Evolutionary conservation across 495 filamentous ascomycete species (phyloP).

Genomic region (Neurospora sublineolata): DNA sequence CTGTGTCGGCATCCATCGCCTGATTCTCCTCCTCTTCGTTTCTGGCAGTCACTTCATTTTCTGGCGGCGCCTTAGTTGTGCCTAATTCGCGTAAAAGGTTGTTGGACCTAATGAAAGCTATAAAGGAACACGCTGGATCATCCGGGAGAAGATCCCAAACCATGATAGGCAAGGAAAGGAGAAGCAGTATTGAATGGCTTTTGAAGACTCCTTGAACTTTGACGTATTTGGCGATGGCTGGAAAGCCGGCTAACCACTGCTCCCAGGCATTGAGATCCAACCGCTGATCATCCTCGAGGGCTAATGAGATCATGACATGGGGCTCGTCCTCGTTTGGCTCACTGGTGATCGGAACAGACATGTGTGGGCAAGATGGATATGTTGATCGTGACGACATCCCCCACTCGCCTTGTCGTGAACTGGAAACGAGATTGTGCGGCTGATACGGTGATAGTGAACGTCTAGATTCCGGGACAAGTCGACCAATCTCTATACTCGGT

Average conservation of each 20-base stretch:
- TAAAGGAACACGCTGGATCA: slow-evolving; percentile 38
- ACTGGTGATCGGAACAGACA: slow-evolving; percentile 8
- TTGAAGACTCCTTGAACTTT: slow-evolving; percentile 43
- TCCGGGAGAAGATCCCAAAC: slow-evolving; percentile 43
- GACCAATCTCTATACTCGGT: slow-evolving; percentile 38
- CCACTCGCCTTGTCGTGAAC: slow-evolving; percentile 1
- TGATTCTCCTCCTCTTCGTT: not conserved
- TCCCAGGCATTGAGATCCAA: slow-evolving; percentile 37
- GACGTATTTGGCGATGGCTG: slow-evolving; percentile 38
- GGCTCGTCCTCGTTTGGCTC: slow-evolving; percentile 36
- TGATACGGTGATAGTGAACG: slow-evolving; percentile 24
- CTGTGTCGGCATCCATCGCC: slow-evolving; percentile 11
- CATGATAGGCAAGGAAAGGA: slow-evolving; percentile 39
- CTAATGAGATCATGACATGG: slow-evolving; percentile 42
- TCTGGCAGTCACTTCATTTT: not conserved
- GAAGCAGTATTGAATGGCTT: slow-evolving; percentile 38
- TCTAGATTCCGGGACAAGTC: slow-evolving; percentile 17
- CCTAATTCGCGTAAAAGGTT: slow-evolving; percentile 19
- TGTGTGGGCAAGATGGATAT: slow-evolving; percentile 10
- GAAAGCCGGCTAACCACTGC: slow-evolving; percentile 34
- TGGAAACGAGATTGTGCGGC: slow-evolving; percentile 8
- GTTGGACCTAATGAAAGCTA: slow-evolving; percentile 41
- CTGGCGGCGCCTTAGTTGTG: not conserved
- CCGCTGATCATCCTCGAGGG: slow-evolving; percentile 38
- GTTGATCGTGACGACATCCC: slow-evolving; percentile 10